Evolutionary conservation across 306 rosid species (phyloP).

Genomic region (Sicyos edulis): DNA sequence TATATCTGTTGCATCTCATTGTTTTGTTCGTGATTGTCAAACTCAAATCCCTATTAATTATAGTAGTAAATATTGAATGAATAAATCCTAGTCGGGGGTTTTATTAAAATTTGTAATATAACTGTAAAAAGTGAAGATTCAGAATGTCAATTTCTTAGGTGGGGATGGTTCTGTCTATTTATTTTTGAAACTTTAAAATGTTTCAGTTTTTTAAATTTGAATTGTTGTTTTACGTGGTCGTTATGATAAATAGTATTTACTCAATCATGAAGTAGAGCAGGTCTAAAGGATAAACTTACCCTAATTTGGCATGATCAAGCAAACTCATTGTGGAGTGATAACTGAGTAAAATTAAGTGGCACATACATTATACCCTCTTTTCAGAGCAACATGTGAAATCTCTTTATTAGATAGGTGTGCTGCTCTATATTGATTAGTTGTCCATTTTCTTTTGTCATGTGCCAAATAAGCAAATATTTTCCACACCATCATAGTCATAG

Average conservation of each 20-base stretch:
- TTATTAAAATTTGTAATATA: background rate
- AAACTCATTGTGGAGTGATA: background rate
- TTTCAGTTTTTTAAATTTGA: background rate
- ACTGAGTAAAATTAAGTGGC: background rate
- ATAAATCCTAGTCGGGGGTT: background rate
- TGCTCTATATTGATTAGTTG: background rate
- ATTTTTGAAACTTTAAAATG: background rate
- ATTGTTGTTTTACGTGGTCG: background rate
- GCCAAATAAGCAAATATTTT: background rate
- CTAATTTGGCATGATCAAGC: background rate
- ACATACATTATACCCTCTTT: background rate
- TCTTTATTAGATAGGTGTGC: background rate
- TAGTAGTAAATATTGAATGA: background rate
- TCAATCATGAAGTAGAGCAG: background rate
- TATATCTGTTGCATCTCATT: conserved; percentile 22
- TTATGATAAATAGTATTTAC: background rate
- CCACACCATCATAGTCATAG: background rate
- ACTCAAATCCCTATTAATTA: background rate
- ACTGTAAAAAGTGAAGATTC: background rate
- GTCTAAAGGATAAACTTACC: background rate
- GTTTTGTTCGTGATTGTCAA: background rate
- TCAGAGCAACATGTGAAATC: background rate
- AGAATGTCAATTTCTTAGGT: background rate
- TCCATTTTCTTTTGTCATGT: background rate
- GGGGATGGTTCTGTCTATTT: background rate